Percentiles rank a stretch among this genome's conserved stretches.
Evolutionary conservation across 2,329 filamentous ascomycete species (phyloP).

Genomic region (Neonectria punicea): DNA sequence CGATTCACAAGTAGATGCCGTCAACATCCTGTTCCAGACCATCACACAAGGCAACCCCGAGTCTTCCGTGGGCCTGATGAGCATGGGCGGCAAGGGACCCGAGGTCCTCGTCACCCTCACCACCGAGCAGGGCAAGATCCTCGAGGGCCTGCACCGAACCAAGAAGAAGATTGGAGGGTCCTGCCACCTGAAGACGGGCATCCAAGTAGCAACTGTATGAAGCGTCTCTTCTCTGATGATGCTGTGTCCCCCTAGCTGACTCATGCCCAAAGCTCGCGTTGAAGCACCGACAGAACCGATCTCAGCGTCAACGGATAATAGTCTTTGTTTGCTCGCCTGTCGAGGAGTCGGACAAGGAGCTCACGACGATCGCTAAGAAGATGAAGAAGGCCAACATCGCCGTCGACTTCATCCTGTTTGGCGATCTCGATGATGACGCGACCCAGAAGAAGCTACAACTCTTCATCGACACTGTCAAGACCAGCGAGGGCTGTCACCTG

Average conservation of each 20-base stretch:
- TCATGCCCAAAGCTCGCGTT: constrained; percentile 77
- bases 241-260: constrained; percentile 23
- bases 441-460: constrained; percentile 91
- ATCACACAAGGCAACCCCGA: constrained; percentile 97
- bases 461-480: constrained; percentile 94
- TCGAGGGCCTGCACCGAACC: constrained; percentile 90
- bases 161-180: constrained; percentile 90
- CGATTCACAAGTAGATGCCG: constrained; percentile 95
- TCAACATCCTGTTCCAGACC: constrained; percentile 93
- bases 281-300: constrained; percentile 98
- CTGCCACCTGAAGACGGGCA: constrained; percentile 89
- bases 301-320: constrained; percentile 95
- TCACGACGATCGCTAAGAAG: constrained; percentile 91
- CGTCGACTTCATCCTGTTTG: constrained; percentile 95
- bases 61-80: constrained; percentile 97
- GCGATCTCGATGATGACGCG: constrained; percentile 89
- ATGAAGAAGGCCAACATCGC: constrained; percentile 98
- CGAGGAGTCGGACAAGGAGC: constrained; percentile 86
- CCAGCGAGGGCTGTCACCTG: constrained; percentile 89
- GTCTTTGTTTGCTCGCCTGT: constrained; percentile 96
- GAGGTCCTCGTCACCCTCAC: constrained; percentile 97
- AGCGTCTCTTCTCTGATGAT: neutral
- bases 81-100: constrained; percentile 97
- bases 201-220: constrained; percentile 93
- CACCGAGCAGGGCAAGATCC: constrained; percentile 93